Evolutionary conservation across 208 protist genomes (phyloP), one percentile per base, ranked within the genome.

Genomic region (Endotrypanum monterogeii): DNA sequence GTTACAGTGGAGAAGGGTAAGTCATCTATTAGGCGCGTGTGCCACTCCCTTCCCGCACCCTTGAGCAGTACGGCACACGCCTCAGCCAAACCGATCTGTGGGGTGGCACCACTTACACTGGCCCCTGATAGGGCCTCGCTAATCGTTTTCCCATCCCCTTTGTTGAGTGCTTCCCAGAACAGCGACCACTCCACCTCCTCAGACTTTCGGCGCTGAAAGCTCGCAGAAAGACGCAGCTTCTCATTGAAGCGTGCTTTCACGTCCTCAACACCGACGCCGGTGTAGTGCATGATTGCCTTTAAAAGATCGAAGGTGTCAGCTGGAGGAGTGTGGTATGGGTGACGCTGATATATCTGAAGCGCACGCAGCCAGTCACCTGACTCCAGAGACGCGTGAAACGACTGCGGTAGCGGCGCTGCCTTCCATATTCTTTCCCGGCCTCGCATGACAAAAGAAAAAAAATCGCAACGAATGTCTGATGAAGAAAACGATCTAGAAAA

Each of bases 201-300:
- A 20, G 84, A 74, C 32, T 80, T 58, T 71, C 88, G 87, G 57
- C 82, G 84, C 83, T 95, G 93, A 62, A 91, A 63, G 51, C 83
- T 89, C 1, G 84, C 83, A 14, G 89, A 89, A 44, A 97, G 84
- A 18, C 88, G 88, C 30, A 97, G 76, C 74, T 95, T 95, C 68
- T 95, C 93, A 67, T 93, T 94, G 78, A 97, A 95, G 54, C 93
- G 89, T 61, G 79, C 82, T 80, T 97, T 97, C 62, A 97, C 89
- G 58, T 95, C 90, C 63, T 91, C 86, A 11, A 94, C 85, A 18
- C 89, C 80, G 54, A 97, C 81, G 32, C 90, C 90, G 20, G 93
- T 97, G 52, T 83, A 80, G 74, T 95, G 89, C 90, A 97, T 95
- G 67, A 97, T 73, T 16, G 84, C 69, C 71, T 91, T 90, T 25